Evolutionary conservation across 2,329 filamentous ascomycete species (phyloP).

Genomic region (Dactylellina drechsleri): DNA sequence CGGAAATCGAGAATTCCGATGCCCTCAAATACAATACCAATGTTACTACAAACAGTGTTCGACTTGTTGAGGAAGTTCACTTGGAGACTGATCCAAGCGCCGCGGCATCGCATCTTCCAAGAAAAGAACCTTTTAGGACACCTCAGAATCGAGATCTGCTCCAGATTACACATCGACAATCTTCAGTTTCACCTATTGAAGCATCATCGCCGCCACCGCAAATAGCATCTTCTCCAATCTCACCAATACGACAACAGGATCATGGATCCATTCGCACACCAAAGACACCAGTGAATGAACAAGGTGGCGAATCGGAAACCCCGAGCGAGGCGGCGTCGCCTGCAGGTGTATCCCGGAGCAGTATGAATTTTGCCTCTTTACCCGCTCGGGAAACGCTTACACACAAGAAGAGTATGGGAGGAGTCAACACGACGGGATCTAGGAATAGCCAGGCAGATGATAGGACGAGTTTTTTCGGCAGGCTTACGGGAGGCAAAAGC

Average conservation of each 20-base stretch:
- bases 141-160: background rate
- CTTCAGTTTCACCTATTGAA: conserved; percentile 53
- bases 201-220: conserved; percentile 56
- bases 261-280: conserved; percentile 33
- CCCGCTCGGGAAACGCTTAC: conserved; percentile 88
- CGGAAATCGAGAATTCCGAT: background rate
- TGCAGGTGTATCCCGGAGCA: conserved; percentile 73
- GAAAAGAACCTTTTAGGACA: background rate
- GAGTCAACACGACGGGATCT: conserved; percentile 69
- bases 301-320: conserved; percentile 63
- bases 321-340: conserved; percentile 63
- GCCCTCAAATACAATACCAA: background rate
- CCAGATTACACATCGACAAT: background rate
- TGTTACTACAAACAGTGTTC: background rate
- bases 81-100: background rate
- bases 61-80: background rate
- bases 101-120: background rate
- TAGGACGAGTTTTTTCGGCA: conserved; percentile 77
- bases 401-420: conserved; percentile 82
- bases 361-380: conserved; percentile 90
- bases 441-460: conserved; percentile 81
- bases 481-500: conserved; percentile 78
- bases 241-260: conserved; percentile 41
- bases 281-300: conserved; percentile 57
- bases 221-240: conserved; percentile 57